Conservation (phyloP, 192 early-diverging fungal species). For the Coemansia sp. region DNA sequence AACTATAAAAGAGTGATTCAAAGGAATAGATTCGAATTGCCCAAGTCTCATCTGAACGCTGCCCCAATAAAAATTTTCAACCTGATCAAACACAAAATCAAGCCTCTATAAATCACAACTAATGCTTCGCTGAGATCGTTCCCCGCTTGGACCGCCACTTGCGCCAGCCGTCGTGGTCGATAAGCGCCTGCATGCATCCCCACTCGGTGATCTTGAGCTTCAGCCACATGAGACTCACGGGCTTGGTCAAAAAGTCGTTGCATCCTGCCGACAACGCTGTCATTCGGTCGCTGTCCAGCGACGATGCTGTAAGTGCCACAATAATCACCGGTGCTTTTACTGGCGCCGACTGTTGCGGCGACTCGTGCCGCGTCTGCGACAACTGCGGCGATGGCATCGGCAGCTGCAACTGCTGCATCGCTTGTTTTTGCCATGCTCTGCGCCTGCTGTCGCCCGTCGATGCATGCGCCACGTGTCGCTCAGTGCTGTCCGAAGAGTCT, state of each 20-base stretch:
- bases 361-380: constrained; percentile 17
- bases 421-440: constrained; percentile 1
- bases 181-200: constrained; percentile 90
- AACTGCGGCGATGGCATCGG: constrained; percentile 7
- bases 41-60: not conserved
- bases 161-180: constrained; percentile 70
- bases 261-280: constrained; percentile 82
- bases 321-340: constrained; percentile 77
- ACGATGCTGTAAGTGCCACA: constrained; percentile 82
- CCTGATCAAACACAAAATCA: not conserved
- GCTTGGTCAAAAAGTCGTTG: constrained; percentile 90
- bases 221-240: constrained; percentile 78
- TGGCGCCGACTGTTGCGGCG: constrained; percentile 21
- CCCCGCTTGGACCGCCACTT: constrained; percentile 35
- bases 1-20: not conserved
- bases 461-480: not conserved
- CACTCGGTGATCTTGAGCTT: constrained; percentile 86
- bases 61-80: not conserved
- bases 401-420: constrained; percentile 16
- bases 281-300: constrained; percentile 64
- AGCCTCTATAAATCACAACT: not conserved
- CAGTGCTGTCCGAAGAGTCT: not conserved
- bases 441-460: not conserved
- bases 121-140: not conserved
- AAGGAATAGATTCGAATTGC: not conserved